phyloP scores from a whole-genome alignment of 768 basidiomycete species.

The Boletus tylopilopsis region DNA sequence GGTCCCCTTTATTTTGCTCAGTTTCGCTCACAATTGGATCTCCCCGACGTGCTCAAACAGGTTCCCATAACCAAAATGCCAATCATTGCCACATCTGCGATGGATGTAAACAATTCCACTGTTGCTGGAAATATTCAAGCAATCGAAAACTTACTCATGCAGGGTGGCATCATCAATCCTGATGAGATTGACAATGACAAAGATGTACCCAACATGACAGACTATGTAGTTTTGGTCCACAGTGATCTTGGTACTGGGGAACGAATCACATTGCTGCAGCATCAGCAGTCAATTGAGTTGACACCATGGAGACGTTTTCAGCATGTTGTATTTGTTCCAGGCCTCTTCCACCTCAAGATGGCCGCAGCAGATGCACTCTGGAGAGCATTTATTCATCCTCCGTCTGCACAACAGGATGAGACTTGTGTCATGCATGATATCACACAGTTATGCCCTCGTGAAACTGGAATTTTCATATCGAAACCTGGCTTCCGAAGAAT shows the following conservation, averaged over 20 bases:
- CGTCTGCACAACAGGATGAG: neutral
- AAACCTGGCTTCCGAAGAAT: constrained; percentile 35
- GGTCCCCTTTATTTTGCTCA: neutral
- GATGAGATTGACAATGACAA: neutral
- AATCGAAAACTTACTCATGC: neutral
- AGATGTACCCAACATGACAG: neutral
- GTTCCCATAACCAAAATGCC: neutral
- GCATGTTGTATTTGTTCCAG: constrained; percentile 31
- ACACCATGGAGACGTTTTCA: constrained; percentile 31
- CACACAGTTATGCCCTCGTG: constrained; percentile 18
- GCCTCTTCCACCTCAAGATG: constrained; percentile 36
- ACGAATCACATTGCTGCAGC: neutral
- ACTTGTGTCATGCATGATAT: constrained; percentile 20
- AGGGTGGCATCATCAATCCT: neutral
- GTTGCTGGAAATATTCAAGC: constrained; percentile 1
- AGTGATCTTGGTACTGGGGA: neutral
- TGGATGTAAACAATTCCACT: neutral
- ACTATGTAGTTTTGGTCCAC: neutral
- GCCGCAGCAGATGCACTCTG: constrained; percentile 23
- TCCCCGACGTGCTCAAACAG: neutral
- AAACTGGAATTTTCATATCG: constrained; percentile 26
- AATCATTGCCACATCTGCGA: neutral
- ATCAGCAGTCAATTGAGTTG: neutral
- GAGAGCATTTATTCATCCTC: constrained; percentile 9
- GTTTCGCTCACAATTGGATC: neutral